Percentiles rank a stretch among this genome's conserved stretches.
These are phyloP conservation scores for Bipolaris bicolor DNA, from an alignment of 2,329 filamentous ascomycete genomes.

Conservation along the genomic window DNA sequence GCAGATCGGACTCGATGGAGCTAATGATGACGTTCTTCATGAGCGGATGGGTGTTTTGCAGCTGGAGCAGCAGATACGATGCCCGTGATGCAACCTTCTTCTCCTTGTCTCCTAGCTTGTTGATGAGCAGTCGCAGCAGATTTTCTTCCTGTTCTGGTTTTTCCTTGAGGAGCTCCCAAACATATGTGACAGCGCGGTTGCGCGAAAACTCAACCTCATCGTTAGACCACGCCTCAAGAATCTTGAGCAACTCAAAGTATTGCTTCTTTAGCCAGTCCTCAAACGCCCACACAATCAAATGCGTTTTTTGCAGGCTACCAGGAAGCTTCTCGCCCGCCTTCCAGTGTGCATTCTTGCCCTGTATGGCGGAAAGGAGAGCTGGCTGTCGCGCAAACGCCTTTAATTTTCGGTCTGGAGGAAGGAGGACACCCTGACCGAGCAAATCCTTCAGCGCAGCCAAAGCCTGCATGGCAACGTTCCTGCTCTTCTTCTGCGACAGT, in stretches of 20 bases:
- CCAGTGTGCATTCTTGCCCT: conserved; percentile 70
- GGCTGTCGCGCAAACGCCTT: conserved; percentile 81
- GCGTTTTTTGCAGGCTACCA: conserved; percentile 72
- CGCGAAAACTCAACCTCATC: conserved; percentile 96
- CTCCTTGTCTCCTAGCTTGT: conserved; percentile 94
- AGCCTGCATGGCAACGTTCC: conserved; percentile 91
- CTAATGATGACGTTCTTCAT: conserved; percentile 92
- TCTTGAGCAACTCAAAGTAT: conserved; percentile 91
- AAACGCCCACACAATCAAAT: conserved; percentile 87
- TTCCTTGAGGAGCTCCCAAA: conserved; percentile 89
- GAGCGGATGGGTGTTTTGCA: conserved; percentile 84
- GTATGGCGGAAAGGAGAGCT: conserved; percentile 72
- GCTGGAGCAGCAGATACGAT: conserved; percentile 90
- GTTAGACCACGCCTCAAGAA: conserved; percentile 89
- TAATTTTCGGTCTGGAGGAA: conserved; percentile 82
- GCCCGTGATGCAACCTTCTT: conserved; percentile 94
- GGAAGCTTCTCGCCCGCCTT: conserved; percentile 72
- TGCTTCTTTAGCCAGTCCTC: conserved; percentile 95
- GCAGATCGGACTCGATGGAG: conserved; percentile 82
- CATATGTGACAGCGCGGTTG: conserved; percentile 84
- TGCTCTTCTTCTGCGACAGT: conserved; percentile 89
- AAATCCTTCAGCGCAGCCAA: conserved; percentile 92
- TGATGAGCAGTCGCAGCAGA: conserved; percentile 85
- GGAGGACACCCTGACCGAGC: conserved; percentile 82
- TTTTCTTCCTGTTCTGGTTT: conserved; percentile 98